Base-by-base conservation (phyloP, 169 alveolate species). In the Plasmodium vivax region DNA sequence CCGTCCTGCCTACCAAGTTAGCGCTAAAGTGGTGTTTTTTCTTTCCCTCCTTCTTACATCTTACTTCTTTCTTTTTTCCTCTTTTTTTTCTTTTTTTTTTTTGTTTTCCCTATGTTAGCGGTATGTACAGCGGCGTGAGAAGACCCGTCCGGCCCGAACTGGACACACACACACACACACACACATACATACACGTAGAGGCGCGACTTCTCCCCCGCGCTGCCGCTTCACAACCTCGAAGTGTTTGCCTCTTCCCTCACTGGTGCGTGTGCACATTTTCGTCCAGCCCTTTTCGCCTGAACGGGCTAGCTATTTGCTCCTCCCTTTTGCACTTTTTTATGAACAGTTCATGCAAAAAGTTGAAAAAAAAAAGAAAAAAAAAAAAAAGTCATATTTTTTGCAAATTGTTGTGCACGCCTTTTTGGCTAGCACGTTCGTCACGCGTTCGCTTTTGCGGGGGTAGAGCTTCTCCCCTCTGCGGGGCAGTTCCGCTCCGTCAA, bases 321-420 rank as follows among this genome's bases (percentile, higher is more conserved):
- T 19, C 19, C 23, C 19, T 14, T 58, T 54, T 32, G 56, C 80
- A 32, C 2, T 19, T 54, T 30, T 83, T 83, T 43, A 83, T 83
- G 9, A 83, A 83, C 79, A 41, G 91, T 83, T 83, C 91, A 83
- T 54, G 43, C 77, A 32, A 30, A 68, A 68, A 23, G 34, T 81
- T 81, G 36, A 41, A 43, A 43, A 81, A 81, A 81, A 81, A 81
- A 47, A 41, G n/a, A 19, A 81, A 19, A 81, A 41, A 23, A 47
- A 16, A 81, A 23, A 8, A 62, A 7, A n/a, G n/a, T 68, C 38
- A 68, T 68, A 27, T 68, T 68, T 54, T 54, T 54, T 45, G 56
- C 62, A 51, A 51, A 51, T 51, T 68, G 77, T 23, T 30, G 38
- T 68, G 77, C 77, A 16, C 38, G 77, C 77, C 38, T 16, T 68